These are phyloP conservation scores for Neurospora hispaniola DNA, from an alignment of 495 filamentous ascomycete genomes.

Conservation along the genomic window DNA sequence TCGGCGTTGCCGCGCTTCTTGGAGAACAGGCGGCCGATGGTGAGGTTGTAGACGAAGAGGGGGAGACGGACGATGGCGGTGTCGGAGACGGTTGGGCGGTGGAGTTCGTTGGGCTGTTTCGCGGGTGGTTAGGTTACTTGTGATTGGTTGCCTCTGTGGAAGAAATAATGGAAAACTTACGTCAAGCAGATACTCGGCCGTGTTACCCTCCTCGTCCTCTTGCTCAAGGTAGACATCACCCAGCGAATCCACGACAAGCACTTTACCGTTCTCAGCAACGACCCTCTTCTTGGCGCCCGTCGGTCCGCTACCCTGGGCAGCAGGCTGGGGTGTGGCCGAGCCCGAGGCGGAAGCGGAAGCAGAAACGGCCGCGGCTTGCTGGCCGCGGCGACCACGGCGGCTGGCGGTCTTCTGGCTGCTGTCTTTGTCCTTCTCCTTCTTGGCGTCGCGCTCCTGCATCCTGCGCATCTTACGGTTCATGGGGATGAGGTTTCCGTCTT, in stretches of 20 bases:
- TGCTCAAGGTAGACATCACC: slow-evolving; percentile 92
- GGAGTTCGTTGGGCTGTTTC: slow-evolving; percentile 49
- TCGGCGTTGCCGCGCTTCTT: slow-evolving; percentile 24
- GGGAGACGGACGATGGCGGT: slow-evolving; percentile 63
- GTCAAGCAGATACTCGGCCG: slow-evolving; percentile 75
- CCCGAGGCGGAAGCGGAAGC: slow-evolving; percentile 14
- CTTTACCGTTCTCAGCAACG: slow-evolving; percentile 88
- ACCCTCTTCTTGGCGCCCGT: slow-evolving; percentile 69
- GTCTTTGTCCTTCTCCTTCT: slow-evolving; percentile 47
- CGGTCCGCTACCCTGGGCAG: slow-evolving; percentile 32
- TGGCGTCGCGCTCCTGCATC: slow-evolving; percentile 70
- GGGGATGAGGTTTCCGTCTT: slow-evolving; percentile 36
- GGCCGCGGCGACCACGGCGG: slow-evolving; percentile 11
- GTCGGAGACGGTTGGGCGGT: slow-evolving; percentile 52
- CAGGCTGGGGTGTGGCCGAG: slow-evolving; percentile 21
- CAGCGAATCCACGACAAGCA: slow-evolving; percentile 79
- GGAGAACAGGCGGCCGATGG: slow-evolving; percentile 42
- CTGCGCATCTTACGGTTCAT: slow-evolving; percentile 84
- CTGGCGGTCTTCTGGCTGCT: slow-evolving; percentile 19
- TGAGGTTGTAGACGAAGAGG: slow-evolving; percentile 49
- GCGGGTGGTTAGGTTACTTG: neutral
- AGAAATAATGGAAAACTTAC: slow-evolving; percentile 32
- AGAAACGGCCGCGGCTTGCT: neutral
- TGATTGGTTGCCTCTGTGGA: neutral
- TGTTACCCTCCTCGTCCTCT: slow-evolving; percentile 73